Conservation (phyloP, 2,329 filamentous ascomycete species). For the Ascochyta pisi region DNA sequence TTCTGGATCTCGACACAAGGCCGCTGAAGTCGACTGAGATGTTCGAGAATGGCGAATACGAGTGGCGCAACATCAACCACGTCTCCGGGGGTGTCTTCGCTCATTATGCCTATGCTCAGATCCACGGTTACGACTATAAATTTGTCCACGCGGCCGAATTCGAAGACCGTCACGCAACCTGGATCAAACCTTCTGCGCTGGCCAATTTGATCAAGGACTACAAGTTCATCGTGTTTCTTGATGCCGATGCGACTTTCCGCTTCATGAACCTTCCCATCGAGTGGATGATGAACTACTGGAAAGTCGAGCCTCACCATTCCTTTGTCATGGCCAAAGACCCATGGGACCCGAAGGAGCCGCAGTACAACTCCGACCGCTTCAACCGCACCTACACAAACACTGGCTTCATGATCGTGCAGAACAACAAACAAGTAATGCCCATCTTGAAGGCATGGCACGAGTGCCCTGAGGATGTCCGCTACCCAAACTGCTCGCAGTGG, state of each 20-base stretch:
- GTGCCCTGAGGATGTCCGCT: slow-evolving; percentile 47
- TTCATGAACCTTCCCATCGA: slow-evolving; percentile 57
- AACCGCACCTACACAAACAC: slow-evolving; percentile 58
- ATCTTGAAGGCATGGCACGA: slow-evolving; percentile 60
- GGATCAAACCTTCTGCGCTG: slow-evolving; percentile 55
- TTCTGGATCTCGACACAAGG: slow-evolving; percentile 48
- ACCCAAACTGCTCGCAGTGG: slow-evolving; percentile 48
- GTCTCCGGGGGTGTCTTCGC: slow-evolving; percentile 48
- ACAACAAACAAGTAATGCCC: slow-evolving; percentile 56
- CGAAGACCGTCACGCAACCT: slow-evolving; percentile 53
- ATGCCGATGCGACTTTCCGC: slow-evolving; percentile 57
- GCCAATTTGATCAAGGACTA: slow-evolving; percentile 48
- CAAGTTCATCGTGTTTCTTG: slow-evolving; percentile 58
- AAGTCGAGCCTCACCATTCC: slow-evolving; percentile 52
- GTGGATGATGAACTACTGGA: slow-evolving; percentile 60
- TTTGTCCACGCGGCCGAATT: slow-evolving; percentile 53
- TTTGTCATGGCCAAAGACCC: slow-evolving; percentile 57
- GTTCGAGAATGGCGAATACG: slow-evolving; percentile 41
- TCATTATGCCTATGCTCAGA: slow-evolving; percentile 50
- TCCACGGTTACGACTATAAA: slow-evolving; percentile 60
- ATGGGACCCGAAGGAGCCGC: slow-evolving; percentile 38
- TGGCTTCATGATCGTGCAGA: slow-evolving; percentile 62
- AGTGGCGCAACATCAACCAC: slow-evolving; percentile 48
- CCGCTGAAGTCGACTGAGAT: slow-evolving; percentile 41
- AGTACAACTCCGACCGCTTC: slow-evolving; percentile 52